A percentile compares a stretch with the other conserved stretches of the same genome.
These are phyloP conservation scores for Podospora fimiseda DNA, from an alignment of 495 filamentous ascomycete species.

Conservation along the genomic window DNA sequence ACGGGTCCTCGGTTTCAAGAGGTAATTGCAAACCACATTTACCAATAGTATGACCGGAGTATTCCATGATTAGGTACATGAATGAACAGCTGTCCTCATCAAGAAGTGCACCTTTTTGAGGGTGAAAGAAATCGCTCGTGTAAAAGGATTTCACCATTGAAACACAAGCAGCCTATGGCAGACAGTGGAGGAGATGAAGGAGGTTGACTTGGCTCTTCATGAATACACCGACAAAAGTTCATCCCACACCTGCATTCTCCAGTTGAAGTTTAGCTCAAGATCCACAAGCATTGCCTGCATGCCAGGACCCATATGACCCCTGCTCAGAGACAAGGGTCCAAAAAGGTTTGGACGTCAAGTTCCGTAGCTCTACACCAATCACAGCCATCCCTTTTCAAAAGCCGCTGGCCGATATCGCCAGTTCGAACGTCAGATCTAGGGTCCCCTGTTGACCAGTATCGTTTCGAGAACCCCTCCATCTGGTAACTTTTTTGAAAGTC, in stretches of 20 bases:
- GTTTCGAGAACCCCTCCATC: constrained; percentile 7
- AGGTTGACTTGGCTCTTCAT: constrained; percentile 9
- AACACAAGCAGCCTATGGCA: neutral
- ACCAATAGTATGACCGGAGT: neutral
- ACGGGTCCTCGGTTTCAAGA: neutral
- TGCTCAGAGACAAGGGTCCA: constrained; percentile 6
- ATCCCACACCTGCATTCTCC: constrained; percentile 32
- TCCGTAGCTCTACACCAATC: constrained; percentile 22
- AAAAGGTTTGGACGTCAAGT: constrained; percentile 18
- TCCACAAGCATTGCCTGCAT: constrained; percentile 32
- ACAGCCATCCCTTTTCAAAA: constrained; percentile 25
- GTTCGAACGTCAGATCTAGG: constrained; percentile 1
- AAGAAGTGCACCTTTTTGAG: neutral
- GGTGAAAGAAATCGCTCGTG: constrained; percentile 11
- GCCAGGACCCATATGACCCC: constrained; percentile 25
- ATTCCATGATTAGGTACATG: neutral
- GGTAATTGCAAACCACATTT: neutral
- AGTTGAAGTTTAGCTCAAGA: constrained; percentile 21
- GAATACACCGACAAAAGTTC: constrained; percentile 9
- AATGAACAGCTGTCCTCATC: neutral
- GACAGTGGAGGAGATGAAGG: neutral
- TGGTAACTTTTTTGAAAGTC: neutral
- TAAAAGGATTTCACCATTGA: constrained; percentile 21
- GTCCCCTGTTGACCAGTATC: constrained; percentile 12
- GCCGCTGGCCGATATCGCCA: constrained; percentile 31